Evolutionary conservation across 1,139 yeast species (phyloP), one percentile per base, ranked within the genome.

Genomic region (Lodderomyces metapsilosis): DNA sequence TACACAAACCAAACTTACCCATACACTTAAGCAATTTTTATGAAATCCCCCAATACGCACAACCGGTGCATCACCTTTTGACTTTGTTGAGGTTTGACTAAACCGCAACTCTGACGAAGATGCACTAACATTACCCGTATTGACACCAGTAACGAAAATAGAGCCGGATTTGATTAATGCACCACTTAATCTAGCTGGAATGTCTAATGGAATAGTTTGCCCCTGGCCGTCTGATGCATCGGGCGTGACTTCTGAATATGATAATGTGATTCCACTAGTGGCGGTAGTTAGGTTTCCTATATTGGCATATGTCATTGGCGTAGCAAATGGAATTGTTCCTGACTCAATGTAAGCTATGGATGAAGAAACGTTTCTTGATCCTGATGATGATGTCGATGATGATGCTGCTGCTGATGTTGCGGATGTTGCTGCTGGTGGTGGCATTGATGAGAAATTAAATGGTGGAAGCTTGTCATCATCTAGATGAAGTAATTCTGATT

Each of bases 281-380:
- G 3, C 16, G 12, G 27, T 15, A 11, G 24, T 12, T 13, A 15
- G 18, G 2, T 22, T 24, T 11, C 37, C 30, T 2, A 16, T 23
- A 11, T 40, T 22, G 25, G 21, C 15, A 31, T 39, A 38, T 2
- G 42, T 35, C 20, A 18, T 24, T 34, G 46, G 23, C 1, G 68
- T 59, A 1, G 75, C 77, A 51, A 68, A 68, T 3, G 76, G 76
- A 23, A 71, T 71, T 13, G 40, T 20, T 1, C 66, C 67, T 1
- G 67, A 56, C 15, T 38, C 32, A n/a, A 71, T 70, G 36, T 46
- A 51, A 6, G 50, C 65, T 10, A 65, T 54, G 4, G 70, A 55
- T 16, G 22, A 23, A n/a, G 22, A 23, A n/a, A 20, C 18, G 30
- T 25, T 20, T 16, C n/a, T 28, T 8, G 9, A 5, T 20, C 7